These are phyloP conservation scores for Phaeoacremonium minimum DNA, from an alignment of 2,329 filamentous ascomycete species.

Conservation along the genomic window DNA sequence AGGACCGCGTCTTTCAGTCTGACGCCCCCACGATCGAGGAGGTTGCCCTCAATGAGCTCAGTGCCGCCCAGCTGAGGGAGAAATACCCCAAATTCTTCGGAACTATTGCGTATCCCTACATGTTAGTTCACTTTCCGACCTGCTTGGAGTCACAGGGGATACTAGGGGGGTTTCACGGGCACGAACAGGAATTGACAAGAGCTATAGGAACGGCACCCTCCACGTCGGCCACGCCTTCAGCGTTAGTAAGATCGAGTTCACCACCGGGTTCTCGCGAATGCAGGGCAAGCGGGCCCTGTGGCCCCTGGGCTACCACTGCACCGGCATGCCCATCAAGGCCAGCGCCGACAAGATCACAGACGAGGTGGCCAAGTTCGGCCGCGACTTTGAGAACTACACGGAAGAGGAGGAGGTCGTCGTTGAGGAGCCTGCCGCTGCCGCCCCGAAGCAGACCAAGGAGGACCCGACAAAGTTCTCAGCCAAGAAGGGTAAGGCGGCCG, in stretches of 20 bases:
- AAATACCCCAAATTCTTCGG: conserved; percentile 90
- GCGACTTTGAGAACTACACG: conserved; percentile 76
- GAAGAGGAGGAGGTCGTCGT: conserved; percentile 50
- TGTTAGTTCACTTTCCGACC: no score
- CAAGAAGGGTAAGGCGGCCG: conserved; percentile 87
- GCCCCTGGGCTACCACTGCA: conserved; percentile 92
- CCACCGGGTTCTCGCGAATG: conserved; percentile 81
- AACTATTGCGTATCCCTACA: conserved; percentile 42
- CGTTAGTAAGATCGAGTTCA: conserved; percentile 89
- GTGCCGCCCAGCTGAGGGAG: conserved; percentile 69
- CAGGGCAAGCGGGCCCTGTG: conserved; percentile 83
- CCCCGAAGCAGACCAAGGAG: conserved; percentile 58
- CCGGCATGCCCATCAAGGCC: conserved; percentile 97
- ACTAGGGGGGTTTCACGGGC: not conserved
- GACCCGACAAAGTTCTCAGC: conserved; percentile 88
- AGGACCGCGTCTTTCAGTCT: conserved; percentile 74
- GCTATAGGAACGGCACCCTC: conserved; percentile 80
- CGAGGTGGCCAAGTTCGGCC: conserved; percentile 84
- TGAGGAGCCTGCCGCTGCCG: conserved; percentile 55
- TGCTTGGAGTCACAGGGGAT: conserved; percentile 12
- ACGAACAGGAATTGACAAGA: not conserved
- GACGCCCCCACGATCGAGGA: conserved; percentile 78
- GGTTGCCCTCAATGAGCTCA: no score
- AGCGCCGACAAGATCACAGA: conserved; percentile 91
- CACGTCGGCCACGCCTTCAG: conserved; percentile 94